These are phyloP conservation scores for Sphagnum tenellum DNA, from an alignment of 225 moss, liverwort and hornwort species.

Conservation along the genomic window DNA sequence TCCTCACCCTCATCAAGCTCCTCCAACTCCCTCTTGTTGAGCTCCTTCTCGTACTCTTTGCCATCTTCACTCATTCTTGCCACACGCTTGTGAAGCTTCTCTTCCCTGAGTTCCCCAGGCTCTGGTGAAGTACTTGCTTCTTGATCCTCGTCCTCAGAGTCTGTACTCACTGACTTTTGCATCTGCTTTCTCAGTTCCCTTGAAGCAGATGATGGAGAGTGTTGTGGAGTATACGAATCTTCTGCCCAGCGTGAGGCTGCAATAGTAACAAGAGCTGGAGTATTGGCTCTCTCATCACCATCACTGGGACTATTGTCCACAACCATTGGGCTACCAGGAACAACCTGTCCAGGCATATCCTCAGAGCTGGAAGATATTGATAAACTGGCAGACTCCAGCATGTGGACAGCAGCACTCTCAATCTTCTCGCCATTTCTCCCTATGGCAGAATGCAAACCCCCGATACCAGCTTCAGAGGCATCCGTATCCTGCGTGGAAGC, in stretches of 20 bases:
- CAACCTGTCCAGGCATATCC: conserved; percentile 79
- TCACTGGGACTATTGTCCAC: conserved; percentile 38
- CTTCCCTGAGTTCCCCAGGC: conserved; percentile 86
- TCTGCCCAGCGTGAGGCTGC: conserved; percentile 93
- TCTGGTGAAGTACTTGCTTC: conserved; percentile 57
- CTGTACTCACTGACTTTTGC: conserved; percentile 64
- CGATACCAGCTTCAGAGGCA: conserved; percentile 20
- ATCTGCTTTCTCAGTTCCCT: conserved; percentile 42
- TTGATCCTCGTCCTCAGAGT: conserved; percentile 42
- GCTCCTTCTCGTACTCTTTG: conserved; percentile 83
- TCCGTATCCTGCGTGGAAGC: conserved; percentile 8
- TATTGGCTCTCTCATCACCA: too few relatives aligned
- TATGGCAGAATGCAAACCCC: conserved; percentile 10
- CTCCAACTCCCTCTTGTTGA: conserved; percentile 86
- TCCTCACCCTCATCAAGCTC: conserved; percentile 78
- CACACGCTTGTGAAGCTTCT: conserved; percentile 33
- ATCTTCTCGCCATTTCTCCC: conserved; percentile 28
- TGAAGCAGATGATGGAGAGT: conserved; percentile 39
- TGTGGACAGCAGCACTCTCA: conserved; percentile 19
- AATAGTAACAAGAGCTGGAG: conserved; percentile 59
- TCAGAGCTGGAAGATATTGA: conserved; percentile 63
- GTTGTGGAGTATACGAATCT: conserved; percentile 62
- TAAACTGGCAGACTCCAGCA: conserved; percentile 47
- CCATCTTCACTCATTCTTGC: conserved; percentile 57
- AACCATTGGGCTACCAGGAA: conserved; percentile 43